Evolutionary conservation across 192 early-diverging fungal genomes (phyloP), one percentile per base, ranked within the genome.

Genomic region (Podila minutissima): DNA sequence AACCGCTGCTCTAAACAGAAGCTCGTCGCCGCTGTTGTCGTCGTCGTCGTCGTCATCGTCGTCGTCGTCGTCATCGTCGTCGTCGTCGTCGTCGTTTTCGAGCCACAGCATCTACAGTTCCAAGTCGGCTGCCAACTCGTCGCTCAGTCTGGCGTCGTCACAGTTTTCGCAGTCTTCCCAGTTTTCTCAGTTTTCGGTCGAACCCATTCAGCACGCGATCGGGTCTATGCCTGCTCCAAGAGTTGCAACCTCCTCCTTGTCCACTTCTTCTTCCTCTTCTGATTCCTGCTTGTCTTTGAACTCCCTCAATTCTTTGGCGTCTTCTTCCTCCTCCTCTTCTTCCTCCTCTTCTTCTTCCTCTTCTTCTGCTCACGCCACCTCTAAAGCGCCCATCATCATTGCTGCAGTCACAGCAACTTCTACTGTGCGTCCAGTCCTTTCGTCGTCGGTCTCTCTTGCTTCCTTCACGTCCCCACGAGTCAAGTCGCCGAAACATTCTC

Each of bases 151-250:
- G 33, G 69, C 66, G 1, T 64, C 74, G 13, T 65, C 69, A 17
- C 76, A 72, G 51, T 63, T 15, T 64, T 77, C 62, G 15, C 33
- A 32, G 32, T 63, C 9, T n/a, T 63, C 62, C 7, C 29, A 32
- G 62, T 63, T n/a, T 33, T 63, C 62, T 57, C 59, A 55, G 53
- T 26, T 60, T 22, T 70, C 68, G 13, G 41, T 46, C 13, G 76
- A 79, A 20, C 62, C 66, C 24, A 68, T 79, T 37, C 65, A 68
- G 13, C 66, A 72, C 58, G 76, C 76, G 12, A 72, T 79, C 61
- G 76, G 76, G 20, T 79, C 76, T 22, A 49, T 79, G 69, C 76
- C 69, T 79, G 64, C 48, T 15, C 24, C 64, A 26, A 37, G 64
- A 11, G n/a, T 15, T n/a, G 22, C 62, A 57, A 68, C 66, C 49